Evolutionary conservation across 495 filamentous ascomycete species (phyloP).

Genomic region (Xeromyces bisporus): DNA sequence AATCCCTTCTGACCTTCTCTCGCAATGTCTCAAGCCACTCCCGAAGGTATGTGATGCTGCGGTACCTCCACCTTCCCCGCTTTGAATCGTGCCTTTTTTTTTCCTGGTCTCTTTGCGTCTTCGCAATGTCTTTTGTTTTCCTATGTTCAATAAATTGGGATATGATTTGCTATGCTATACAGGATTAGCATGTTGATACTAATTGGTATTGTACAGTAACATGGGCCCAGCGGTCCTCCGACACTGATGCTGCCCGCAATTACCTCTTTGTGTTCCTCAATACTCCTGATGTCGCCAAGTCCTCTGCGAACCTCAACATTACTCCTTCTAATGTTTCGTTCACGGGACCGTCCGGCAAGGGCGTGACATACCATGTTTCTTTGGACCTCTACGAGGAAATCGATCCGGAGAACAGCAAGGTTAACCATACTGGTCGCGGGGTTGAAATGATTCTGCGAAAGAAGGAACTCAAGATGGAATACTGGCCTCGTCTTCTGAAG

Average conservation of each 20-base stretch:
- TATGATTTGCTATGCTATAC: no score
- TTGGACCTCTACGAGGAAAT: slow-evolving; percentile 90
- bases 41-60: slow-evolving; percentile 8
- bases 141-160: no score
- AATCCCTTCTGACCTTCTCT: background rate
- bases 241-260: slow-evolving; percentile 65
- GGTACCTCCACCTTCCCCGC: background rate
- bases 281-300: slow-evolving; percentile 57
- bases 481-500: slow-evolving; percentile 91
- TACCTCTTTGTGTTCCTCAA: slow-evolving; percentile 82
- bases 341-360: slow-evolving; percentile 68
- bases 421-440: slow-evolving; percentile 67
- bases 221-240: slow-evolving; percentile 94
- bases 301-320: slow-evolving; percentile 59
- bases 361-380: slow-evolving; percentile 61
- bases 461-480: slow-evolving; percentile 83
- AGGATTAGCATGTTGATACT: no score
- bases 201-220: slow-evolving; percentile 42
- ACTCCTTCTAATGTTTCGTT: slow-evolving; percentile 64
- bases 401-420: slow-evolving; percentile 63
- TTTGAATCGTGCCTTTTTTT: background rate
- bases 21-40: slow-evolving; percentile 5
- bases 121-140: background rate
- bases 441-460: slow-evolving; percentile 84
- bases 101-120: no score